phyloP scores from a whole-genome alignment of 768 basidiomycete species.

The Serpula lacrymans region DNA sequence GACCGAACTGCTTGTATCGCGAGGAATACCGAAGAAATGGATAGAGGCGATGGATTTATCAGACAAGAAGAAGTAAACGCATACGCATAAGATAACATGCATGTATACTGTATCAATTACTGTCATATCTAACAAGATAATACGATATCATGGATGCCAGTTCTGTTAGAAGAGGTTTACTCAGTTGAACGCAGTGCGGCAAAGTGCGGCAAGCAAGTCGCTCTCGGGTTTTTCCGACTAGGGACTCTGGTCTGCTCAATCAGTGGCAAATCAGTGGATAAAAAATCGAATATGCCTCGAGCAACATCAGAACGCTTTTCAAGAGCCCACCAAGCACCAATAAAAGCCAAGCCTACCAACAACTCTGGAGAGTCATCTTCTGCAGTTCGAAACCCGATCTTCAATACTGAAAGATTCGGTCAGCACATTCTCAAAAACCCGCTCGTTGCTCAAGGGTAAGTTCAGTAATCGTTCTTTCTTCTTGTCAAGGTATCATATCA shows the following conservation, averaged over 20 bases:
- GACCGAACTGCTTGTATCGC: conserved; percentile 58
- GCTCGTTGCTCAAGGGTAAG: conserved; percentile 83
- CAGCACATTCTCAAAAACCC: conserved; percentile 98
- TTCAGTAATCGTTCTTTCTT: conserved; percentile 21
- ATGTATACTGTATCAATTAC: too few relatives aligned
- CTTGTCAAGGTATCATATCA: not conserved
- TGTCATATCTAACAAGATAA: too few relatives aligned
- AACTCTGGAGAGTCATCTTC: conserved; percentile 22
- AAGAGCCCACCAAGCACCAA: conserved; percentile 60
- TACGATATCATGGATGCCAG: too few relatives aligned
- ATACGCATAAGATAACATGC: too few relatives aligned
- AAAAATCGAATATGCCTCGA: conserved; percentile 62
- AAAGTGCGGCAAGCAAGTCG: too few relatives aligned
- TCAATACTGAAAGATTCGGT: conserved; percentile 93
- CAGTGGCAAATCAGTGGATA: too few relatives aligned
- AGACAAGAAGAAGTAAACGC: conserved; percentile 47
- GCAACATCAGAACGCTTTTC: conserved; percentile 75
- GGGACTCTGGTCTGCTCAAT: too few relatives aligned
- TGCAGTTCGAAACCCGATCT: conserved; percentile 75
- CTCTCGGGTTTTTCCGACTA: too few relatives aligned
- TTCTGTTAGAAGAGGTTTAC: too few relatives aligned
- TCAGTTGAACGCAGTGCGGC: too few relatives aligned
- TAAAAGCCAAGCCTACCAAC: conserved; percentile 46
- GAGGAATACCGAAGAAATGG: conserved; percentile 82
- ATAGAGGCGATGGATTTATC: conserved; percentile 52